Conservation (phyloP, 148 eudicot species). For the Nyssa sinensis region DNA sequence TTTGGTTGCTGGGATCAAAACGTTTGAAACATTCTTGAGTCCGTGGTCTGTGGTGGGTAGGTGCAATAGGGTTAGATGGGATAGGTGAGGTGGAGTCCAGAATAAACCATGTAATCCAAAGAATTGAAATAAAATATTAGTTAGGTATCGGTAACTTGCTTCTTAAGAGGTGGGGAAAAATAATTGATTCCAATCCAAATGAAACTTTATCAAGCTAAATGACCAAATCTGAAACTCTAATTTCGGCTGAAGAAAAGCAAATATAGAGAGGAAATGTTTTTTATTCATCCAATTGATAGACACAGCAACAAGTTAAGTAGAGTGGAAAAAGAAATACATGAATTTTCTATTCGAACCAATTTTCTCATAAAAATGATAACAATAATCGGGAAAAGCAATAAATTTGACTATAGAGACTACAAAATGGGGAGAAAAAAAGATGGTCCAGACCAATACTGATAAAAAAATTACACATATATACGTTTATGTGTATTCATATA, state of each 20-base stretch:
- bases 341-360: neutral
- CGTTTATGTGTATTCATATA: neutral
- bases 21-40: neutral
- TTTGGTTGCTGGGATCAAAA: neutral
- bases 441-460: neutral
- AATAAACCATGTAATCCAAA: neutral
- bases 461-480: neutral
- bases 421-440: neutral
- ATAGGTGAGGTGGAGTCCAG: neutral
- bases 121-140: neutral
- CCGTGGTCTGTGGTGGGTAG: neutral
- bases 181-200: too few relatives aligned
- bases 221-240: neutral
- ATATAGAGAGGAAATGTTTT: too few relatives aligned
- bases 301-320: too few relatives aligned
- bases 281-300: too few relatives aligned
- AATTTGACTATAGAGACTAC: neutral
- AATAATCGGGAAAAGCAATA: neutral
- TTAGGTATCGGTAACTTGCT: neutral
- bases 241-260: neutral
- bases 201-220: neutral
- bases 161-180: neutral
- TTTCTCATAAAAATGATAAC: neutral
- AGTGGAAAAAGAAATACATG: too few relatives aligned
- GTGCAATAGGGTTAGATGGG: neutral